Base-by-base conservation (phyloP, 1,284 basidiomycete species). In the Coriolopsis trogii region DNA sequence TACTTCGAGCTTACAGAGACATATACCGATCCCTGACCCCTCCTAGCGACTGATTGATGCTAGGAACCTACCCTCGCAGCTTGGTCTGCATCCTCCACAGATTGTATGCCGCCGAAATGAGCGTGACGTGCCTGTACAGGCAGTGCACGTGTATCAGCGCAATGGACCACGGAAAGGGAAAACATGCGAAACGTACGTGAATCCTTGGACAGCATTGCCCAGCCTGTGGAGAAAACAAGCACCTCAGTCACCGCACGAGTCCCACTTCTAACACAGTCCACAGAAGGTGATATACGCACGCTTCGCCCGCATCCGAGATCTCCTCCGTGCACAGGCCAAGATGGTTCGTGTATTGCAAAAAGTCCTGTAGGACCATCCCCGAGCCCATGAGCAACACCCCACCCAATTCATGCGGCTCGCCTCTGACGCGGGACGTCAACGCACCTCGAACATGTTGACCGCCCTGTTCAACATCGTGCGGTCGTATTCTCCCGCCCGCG, bases 251-350 rank as follows among this genome's bases (percentile, higher is more conserved):
- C 12, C 7, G 13, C 16, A 10, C 1, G n/a, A 20, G 9, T 5
- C 23, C 0, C 5, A 1, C 4, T 2, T 8, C 3, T 37, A 42
- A 34, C 3, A 25, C 5, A 29, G 16, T 10, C 2, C 16, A 21
- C 3, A 29, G 21, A 25, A 29, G 24, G 15, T 9, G 25, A 34
- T 37, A 28, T 3, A 69, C 81, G 53, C 58, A 89, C 84, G 78
- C 87, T 71, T 92, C 89, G 6, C 89, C 89, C 20, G 89, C 79
- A 51, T 85, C 82, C 1, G 87, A 89, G 40, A 92, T 89, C 63
- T 91, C 89, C 65, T 96, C 93, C 0, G 85, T 89, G 68, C 91
- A 93, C 33, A 96, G 72, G 0, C 88, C 90, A 30, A 94, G 84
- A 65, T 95, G 93, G 67, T 94, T 95, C 4, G 86, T 82, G 66